A percentile compares a stretch with the other conserved stretches of the same genome.
phyloP scores from a whole-genome alignment of 2,329 filamentous ascomycete genomes.

The Pyrenophora seminiperda region DNA sequence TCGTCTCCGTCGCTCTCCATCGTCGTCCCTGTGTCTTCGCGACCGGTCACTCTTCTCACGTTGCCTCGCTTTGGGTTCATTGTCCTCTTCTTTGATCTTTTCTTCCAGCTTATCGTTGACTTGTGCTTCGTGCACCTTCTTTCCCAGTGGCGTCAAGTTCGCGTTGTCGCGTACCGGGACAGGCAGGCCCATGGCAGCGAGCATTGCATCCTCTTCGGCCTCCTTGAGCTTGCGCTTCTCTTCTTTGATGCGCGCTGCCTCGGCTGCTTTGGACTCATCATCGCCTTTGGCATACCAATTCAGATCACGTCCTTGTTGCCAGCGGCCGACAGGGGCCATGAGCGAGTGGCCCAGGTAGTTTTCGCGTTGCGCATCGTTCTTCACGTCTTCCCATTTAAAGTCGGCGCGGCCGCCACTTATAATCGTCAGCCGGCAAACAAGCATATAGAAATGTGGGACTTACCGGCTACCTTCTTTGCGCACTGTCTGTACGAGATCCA shows the following conservation, averaged over 20 bases:
- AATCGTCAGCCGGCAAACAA: slow-evolving; percentile 7
- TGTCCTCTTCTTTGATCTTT: slow-evolving; percentile 49
- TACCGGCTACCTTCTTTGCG: slow-evolving; percentile 84
- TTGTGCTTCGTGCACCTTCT: slow-evolving; percentile 57
- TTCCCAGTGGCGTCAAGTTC: slow-evolving; percentile 64
- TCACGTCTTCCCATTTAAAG: slow-evolving; percentile 96
- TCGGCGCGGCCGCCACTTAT: slow-evolving; percentile 80
- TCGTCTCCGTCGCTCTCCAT: slow-evolving; percentile 30
- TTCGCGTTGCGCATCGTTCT: slow-evolving; percentile 83
- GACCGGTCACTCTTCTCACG: slow-evolving; percentile 33
- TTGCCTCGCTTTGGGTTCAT: slow-evolving; percentile 23
- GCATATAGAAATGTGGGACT: slow-evolving; percentile 12
- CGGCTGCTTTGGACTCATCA: slow-evolving; percentile 62
- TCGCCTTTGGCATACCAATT: slow-evolving; percentile 67
- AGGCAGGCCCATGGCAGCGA: slow-evolving; percentile 79
- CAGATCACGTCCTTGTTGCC: slow-evolving; percentile 78
- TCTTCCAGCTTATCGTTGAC: slow-evolving; percentile 61
- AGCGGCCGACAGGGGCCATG: slow-evolving; percentile 89
- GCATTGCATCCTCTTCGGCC: slow-evolving; percentile 89
- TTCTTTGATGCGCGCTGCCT: slow-evolving; percentile 63
- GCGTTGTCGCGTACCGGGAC: slow-evolving; percentile 70
- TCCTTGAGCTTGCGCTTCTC: slow-evolving; percentile 85
- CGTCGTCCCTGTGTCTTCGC: slow-evolving; percentile 33
- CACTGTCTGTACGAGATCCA: slow-evolving; percentile 93
- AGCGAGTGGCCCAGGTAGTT: slow-evolving; percentile 89